Percentiles rank a stretch among this genome's conserved stretches.
phyloP scores from a whole-genome alignment of 371 early-diverging fungal genomes.

The Apophysomyces variabilis region DNA sequence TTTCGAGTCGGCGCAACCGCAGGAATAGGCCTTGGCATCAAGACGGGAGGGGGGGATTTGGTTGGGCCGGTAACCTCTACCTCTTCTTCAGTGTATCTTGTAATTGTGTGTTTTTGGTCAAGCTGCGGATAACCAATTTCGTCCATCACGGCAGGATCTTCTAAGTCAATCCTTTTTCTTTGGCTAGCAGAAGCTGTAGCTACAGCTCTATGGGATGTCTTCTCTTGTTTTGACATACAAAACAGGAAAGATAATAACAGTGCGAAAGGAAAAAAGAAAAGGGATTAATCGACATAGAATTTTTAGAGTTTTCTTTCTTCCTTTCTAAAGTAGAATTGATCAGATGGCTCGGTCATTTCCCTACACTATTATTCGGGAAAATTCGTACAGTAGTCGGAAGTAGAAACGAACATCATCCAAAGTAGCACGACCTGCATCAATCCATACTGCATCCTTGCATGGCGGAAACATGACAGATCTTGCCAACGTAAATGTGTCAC shows the following conservation, averaged over 20 bases:
- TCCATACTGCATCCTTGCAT: neutral
- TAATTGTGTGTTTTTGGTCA: neutral
- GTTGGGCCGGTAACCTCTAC: constrained; percentile 21
- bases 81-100: neutral
- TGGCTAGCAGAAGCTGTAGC: neutral
- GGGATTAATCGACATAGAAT: neutral
- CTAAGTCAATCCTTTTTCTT: neutral
- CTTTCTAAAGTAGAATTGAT: neutral
- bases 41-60: constrained; percentile 28
- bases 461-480: no score
- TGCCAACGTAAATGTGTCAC: no score
- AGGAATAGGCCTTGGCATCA: constrained; percentile 28
- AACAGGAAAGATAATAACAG: neutral
- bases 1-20: constrained; percentile 25
- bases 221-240: constrained; percentile 6
- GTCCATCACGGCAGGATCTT: neutral
- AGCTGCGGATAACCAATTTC: constrained; percentile 6
- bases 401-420: neutral
- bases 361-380: neutral
- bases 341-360: constrained; percentile 4
- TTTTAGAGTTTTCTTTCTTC: neutral
- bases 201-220: neutral
- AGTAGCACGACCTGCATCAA: neutral
- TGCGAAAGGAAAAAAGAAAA: neutral
- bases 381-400: no score